Evolutionary conservation across 495 filamentous ascomycete genomes (phyloP).

Genomic region (Clavariopsis aquatica): DNA sequence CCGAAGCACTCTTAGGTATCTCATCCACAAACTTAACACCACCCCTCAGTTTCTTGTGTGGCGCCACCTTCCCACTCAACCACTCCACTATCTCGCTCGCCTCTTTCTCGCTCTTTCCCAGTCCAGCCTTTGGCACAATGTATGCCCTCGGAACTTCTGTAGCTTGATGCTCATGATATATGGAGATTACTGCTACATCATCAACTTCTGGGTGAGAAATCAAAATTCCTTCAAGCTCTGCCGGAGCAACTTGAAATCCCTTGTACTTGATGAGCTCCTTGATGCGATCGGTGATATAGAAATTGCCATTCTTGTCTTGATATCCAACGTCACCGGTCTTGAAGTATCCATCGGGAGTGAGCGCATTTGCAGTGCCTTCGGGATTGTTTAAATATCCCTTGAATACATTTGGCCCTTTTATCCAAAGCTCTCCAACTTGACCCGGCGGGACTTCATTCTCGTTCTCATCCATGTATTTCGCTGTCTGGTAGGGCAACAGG

Average conservation of each 20-base stretch:
- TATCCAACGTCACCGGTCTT: conserved; percentile 75
- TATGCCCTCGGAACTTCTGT: conserved; percentile 48
- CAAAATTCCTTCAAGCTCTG: conserved; percentile 47
- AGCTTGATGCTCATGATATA: conserved; percentile 44
- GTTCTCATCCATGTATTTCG: conserved; percentile 67
- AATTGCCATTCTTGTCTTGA: conserved; percentile 58
- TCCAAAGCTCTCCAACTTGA: conserved; percentile 59
- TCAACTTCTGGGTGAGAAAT: conserved; percentile 39
- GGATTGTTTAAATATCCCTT: conserved; percentile 73
- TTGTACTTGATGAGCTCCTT: conserved; percentile 62
- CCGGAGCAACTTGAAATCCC: conserved; percentile 49
- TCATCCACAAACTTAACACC: conserved; percentile 41
- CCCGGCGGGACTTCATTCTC: conserved; percentile 46
- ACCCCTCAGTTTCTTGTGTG: conserved; percentile 39
- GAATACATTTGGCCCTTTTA: conserved; percentile 78
- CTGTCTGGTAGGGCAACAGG: conserved; percentile 77
- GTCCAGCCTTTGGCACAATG: conserved; percentile 40
- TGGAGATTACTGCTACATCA: conserved; percentile 48
- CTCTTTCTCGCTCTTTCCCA: conserved; percentile 32
- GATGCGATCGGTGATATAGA: conserved; percentile 55
- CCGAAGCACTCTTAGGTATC: conserved; percentile 39
- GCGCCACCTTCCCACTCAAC: conserved; percentile 43
- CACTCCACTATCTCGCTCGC: conserved; percentile 43
- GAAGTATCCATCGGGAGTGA: conserved; percentile 76
- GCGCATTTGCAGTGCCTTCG: conserved; percentile 61